Conservation (phyloP, 768 basidiomycete genomes). For the Galerina marginata region DNA sequence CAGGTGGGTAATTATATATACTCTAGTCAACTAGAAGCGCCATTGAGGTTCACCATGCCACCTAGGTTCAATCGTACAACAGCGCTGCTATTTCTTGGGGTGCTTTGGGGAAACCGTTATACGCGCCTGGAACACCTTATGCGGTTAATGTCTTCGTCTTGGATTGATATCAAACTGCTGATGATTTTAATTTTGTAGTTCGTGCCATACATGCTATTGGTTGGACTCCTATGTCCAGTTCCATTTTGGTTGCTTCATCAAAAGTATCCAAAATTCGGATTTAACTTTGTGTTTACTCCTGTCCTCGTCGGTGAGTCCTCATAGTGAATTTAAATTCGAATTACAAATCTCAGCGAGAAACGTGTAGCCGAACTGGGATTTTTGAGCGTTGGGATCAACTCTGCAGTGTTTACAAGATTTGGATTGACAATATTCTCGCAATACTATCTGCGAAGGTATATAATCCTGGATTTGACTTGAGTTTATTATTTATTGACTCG, state of each 20-base stretch:
- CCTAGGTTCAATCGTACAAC: constrained; percentile 51
- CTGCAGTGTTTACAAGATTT: constrained; percentile 46
- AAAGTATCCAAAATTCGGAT: constrained; percentile 50
- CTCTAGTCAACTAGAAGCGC: background rate
- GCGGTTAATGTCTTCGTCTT: constrained; percentile 35
- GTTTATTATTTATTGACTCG: background rate
- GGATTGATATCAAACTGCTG: constrained; percentile 10
- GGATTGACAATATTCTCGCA: constrained; percentile 46
- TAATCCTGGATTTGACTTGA: background rate
- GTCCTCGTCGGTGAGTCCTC: constrained; percentile 36
- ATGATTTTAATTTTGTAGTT: constrained; percentile 31
- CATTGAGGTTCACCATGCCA: too few species aligned
- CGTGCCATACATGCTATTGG: constrained; percentile 48
- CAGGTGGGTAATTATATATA: constrained; percentile 34
- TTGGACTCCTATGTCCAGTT: constrained; percentile 54
- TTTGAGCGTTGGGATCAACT: constrained; percentile 58
- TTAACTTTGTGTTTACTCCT: constrained; percentile 49
- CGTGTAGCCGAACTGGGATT: constrained; percentile 38
- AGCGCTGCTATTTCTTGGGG: constrained; percentile 61
- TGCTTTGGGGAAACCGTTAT: constrained; percentile 53
- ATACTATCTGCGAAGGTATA: constrained; percentile 43
- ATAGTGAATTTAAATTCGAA: too few species aligned
- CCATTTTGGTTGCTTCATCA: constrained; percentile 56
- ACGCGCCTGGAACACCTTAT: constrained; percentile 48
- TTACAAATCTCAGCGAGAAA: background rate